Evolutionary conservation across 2,329 filamentous ascomycete species (phyloP).

Genomic region (Stachybotrys echinatus): DNA sequence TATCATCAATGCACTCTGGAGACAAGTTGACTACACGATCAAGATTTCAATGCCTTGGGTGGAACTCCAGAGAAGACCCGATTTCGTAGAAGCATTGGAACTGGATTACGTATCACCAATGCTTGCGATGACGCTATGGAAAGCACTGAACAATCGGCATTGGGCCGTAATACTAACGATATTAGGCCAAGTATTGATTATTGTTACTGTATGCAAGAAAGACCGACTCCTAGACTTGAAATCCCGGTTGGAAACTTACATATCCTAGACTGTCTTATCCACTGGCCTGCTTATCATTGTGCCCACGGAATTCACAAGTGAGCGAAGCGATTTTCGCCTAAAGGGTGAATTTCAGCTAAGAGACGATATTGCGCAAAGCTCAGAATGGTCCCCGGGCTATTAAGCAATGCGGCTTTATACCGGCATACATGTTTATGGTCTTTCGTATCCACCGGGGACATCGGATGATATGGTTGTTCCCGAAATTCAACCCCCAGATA

Average conservation of each 20-base stretch:
- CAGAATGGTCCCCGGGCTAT: constrained; percentile 4
- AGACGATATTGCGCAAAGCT: constrained; percentile 2
- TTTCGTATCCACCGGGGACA: constrained; percentile 10
- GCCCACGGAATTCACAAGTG: constrained; percentile 14
- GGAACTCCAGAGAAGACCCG: constrained; percentile 12
- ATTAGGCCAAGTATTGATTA: constrained; percentile 17
- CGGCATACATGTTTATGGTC: constrained; percentile 11
- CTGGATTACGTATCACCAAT: constrained; percentile 23
- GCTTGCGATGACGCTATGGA: constrained; percentile 14
- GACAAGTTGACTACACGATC: constrained; percentile 20
- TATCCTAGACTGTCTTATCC: constrained; percentile 17
- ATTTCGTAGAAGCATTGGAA: constrained; percentile 12
- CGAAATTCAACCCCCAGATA: constrained; percentile 7
- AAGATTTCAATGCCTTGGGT: constrained; percentile 22
- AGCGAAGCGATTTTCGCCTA: constrained; percentile 9
- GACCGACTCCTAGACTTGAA: neutral
- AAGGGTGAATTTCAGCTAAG: constrained; percentile 9
- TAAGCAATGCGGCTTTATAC: constrained; percentile 11
- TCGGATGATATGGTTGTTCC: constrained; percentile 10
- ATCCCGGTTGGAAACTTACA: neutral
- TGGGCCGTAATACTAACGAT: constrained; percentile 15
- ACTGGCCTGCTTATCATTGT: constrained; percentile 22
- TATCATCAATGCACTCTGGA: constrained; percentile 18
- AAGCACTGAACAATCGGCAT: constrained; percentile 16
- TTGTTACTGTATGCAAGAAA: constrained; percentile 18